Percentiles rank a stretch among this genome's conserved stretches.
Conservation (phyloP, 345 rosid genomes). For the Dipteronia sinensis region DNA sequence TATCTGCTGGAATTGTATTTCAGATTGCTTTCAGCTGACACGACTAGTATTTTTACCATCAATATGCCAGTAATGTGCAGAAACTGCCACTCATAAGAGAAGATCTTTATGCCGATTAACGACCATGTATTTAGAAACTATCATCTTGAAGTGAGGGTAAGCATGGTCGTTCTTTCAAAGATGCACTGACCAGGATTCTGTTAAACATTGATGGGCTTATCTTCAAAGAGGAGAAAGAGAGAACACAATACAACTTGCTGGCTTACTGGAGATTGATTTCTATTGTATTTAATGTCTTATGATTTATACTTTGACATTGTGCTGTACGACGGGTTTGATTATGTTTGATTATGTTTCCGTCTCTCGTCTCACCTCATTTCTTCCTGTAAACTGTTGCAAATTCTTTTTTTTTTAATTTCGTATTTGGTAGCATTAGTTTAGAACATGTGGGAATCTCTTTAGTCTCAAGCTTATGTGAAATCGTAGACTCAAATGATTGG, state of each 20-base stretch:
- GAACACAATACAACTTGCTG: neutral
- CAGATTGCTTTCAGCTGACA: constrained; percentile 29
- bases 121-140: constrained; percentile 21
- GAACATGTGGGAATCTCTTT: neutral
- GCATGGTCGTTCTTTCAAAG: neutral
- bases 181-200: neutral
- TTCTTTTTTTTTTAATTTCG: neutral
- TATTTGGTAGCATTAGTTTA: too few species aligned
- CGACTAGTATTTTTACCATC: constrained; percentile 22
- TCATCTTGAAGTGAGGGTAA: constrained; percentile 1
- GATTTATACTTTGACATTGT: constrained; percentile 1
- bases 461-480: neutral
- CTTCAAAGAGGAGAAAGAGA: neutral
- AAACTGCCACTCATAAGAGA: constrained; percentile 18
- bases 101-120: constrained; percentile 23
- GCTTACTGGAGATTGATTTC: constrained; percentile 1
- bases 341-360: neutral
- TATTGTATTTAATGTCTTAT: neutral
- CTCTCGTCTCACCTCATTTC: neutral
- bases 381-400: neutral
- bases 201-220: neutral
- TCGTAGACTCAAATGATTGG: neutral
- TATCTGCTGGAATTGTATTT: constrained; percentile 34
- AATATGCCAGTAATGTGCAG: constrained; percentile 27
- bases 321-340: neutral